These are phyloP conservation scores for Piromyces finnis DNA, from an alignment of 192 early-diverging fungal genomes.

Conservation along the genomic window DNA sequence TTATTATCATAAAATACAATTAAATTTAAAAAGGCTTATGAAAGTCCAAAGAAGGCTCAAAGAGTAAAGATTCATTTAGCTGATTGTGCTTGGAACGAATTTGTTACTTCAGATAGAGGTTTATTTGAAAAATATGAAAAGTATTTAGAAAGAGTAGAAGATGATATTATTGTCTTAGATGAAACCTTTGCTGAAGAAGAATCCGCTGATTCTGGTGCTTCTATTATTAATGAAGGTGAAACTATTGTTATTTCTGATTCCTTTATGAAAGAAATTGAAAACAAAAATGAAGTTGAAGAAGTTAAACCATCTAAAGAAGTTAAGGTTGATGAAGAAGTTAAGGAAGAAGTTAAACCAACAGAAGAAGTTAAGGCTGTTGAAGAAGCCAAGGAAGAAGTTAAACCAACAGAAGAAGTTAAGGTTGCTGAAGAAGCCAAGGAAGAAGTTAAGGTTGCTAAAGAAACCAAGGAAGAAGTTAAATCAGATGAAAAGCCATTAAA, in stretches of 20 bases:
- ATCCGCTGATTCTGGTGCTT: neutral
- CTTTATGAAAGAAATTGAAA: neutral
- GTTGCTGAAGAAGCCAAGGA: neutral
- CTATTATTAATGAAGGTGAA: neutral
- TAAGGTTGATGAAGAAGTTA: neutral
- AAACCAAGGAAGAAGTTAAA: neutral
- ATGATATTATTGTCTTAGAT: neutral
- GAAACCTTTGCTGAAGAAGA: neutral
- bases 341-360: neutral
- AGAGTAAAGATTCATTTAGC: neutral
- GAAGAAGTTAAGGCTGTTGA: neutral
- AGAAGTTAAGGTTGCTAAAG: neutral
- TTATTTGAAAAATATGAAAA: neutral
- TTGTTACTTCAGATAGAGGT: neutral
- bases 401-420: neutral
- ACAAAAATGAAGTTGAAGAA: neutral
- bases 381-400: neutral
- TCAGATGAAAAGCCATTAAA: neutral
- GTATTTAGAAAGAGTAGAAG: neutral
- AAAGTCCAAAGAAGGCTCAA: neutral
- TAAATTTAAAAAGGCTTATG: neutral
- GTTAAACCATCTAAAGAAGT: neutral
- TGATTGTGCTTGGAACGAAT: neutral
- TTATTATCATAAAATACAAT: neutral
- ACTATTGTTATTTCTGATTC: neutral